Evolutionary conservation across 176 grass and related monocot species (phyloP).

Genomic region (Pontederia paniculata): DNA sequence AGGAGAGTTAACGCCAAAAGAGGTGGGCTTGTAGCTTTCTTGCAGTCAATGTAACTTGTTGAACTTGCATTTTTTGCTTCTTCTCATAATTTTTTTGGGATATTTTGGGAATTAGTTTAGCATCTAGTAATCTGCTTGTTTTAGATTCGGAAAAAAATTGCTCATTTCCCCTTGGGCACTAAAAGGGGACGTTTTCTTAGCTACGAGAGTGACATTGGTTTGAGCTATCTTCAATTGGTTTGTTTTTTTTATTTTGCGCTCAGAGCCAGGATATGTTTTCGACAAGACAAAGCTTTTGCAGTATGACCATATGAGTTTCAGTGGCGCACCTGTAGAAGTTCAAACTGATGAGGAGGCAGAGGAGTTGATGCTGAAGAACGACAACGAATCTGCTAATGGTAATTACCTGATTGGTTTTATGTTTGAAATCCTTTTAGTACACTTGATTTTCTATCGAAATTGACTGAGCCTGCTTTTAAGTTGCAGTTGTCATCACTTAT

Average conservation of each 20-base stretch:
- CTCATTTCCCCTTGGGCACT: not conserved
- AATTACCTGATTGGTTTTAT: constrained; percentile 7
- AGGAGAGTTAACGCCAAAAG: constrained; percentile 64
- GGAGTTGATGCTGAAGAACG: constrained; percentile 60
- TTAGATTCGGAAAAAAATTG: not conserved
- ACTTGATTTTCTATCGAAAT: too few species aligned
- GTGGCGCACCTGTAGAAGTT: constrained; percentile 55
- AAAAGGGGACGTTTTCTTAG: not conserved
- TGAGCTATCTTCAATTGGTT: too few species aligned
- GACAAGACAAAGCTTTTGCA: constrained; percentile 49
- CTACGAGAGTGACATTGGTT: not conserved
- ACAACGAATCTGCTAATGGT: constrained; percentile 76
- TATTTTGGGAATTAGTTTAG: too few species aligned
- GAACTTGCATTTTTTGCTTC: not conserved
- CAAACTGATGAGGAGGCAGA: constrained; percentile 71
- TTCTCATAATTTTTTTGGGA: too few species aligned
- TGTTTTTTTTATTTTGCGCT: constrained; percentile 4
- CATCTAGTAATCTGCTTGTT: not conserved
- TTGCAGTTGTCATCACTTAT: too few species aligned
- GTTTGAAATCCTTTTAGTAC: too few species aligned
- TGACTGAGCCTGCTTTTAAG: too few species aligned
- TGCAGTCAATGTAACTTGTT: not conserved
- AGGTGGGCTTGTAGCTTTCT: constrained; percentile 42
- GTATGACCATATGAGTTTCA: constrained; percentile 88
- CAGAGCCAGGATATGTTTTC: constrained; percentile 74